Evolutionary conservation across 306 rosid genomes (phyloP).

Genomic region (Pterocarpus santalinus): DNA sequence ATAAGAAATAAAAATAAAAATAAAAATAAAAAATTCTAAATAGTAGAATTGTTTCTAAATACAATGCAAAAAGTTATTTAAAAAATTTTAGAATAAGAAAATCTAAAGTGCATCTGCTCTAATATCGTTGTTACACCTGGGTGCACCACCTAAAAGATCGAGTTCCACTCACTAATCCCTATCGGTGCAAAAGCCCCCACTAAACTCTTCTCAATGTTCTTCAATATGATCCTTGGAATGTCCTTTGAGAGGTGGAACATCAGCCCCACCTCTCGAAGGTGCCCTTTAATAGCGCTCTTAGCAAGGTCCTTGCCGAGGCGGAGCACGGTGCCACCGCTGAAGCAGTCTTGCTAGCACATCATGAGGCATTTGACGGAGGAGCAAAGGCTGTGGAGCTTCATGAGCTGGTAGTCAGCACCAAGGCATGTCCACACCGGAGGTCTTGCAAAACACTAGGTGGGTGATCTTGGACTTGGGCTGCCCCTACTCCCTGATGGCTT

Average conservation of each 20-base stretch:
- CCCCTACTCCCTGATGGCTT: conserved; percentile 74
- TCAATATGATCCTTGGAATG: conserved; percentile 65
- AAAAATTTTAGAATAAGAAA: too few species aligned
- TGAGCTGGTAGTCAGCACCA: conserved; percentile 67
- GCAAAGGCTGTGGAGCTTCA: conserved; percentile 66
- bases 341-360: conserved; percentile 77
- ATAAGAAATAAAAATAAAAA: too few species aligned
- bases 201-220: conserved; percentile 67
- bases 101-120: conserved; percentile 44
- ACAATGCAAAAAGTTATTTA: too few species aligned
- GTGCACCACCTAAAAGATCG: conserved; percentile 68
- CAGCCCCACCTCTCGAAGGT: conserved; percentile 65
- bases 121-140: conserved; percentile 74
- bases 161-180: conserved; percentile 69
- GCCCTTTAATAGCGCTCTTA: conserved; percentile 71
- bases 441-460: conserved; percentile 68
- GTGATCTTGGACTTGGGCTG: conserved; percentile 73
- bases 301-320: conserved; percentile 72
- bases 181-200: conserved; percentile 58
- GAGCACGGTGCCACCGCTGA: conserved; percentile 72
- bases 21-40: too few species aligned
- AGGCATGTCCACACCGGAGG: conserved; percentile 75
- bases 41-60: too few species aligned
- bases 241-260: conserved; percentile 66
- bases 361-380: conserved; percentile 68